phyloP scores from a whole-genome alignment of 495 filamentous ascomycete genomes.

The Penicillium pancosmium region DNA sequence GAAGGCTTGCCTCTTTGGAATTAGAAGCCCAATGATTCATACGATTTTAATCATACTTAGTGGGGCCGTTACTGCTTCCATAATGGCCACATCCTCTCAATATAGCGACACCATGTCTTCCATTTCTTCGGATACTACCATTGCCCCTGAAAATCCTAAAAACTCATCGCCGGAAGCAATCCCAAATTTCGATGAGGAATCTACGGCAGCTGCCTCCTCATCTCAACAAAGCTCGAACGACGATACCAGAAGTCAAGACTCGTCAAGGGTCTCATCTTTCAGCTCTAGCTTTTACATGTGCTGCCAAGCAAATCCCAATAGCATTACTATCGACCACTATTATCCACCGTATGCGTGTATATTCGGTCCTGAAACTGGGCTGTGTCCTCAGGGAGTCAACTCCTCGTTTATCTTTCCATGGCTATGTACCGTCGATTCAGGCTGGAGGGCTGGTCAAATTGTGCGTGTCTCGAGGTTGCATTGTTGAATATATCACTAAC shows the following conservation, averaged over 20 bases:
- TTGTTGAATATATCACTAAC: not conserved
- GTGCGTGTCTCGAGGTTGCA: not conserved
- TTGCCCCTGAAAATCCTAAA: not conserved
- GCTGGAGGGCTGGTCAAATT: not conserved
- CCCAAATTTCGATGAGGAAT: not conserved
- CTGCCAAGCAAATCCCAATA: constrained; percentile 2
- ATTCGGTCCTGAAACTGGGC: not conserved
- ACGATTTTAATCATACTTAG: not conserved
- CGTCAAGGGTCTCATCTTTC: not conserved
- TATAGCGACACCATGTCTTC: not conserved
- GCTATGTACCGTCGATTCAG: not conserved
- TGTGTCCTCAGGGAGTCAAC: not conserved
- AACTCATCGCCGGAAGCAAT: not conserved
- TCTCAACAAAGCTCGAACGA: not conserved
- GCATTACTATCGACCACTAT: not conserved
- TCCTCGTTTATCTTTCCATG: not conserved
- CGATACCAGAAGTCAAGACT: not conserved
- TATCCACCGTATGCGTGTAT: constrained; percentile 1
- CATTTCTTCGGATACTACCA: not conserved
- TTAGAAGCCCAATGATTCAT: not conserved
- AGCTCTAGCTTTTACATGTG: not conserved
- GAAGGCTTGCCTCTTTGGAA: not conserved
- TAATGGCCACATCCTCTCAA: not conserved
- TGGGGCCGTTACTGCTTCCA: not conserved
- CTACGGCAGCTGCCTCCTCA: not conserved